A percentile compares a stretch with the other conserved stretches of the same genome.
phyloP scores from a whole-genome alignment of 2,329 filamentous ascomycete genomes.

The Microdochium paspali region DNA sequence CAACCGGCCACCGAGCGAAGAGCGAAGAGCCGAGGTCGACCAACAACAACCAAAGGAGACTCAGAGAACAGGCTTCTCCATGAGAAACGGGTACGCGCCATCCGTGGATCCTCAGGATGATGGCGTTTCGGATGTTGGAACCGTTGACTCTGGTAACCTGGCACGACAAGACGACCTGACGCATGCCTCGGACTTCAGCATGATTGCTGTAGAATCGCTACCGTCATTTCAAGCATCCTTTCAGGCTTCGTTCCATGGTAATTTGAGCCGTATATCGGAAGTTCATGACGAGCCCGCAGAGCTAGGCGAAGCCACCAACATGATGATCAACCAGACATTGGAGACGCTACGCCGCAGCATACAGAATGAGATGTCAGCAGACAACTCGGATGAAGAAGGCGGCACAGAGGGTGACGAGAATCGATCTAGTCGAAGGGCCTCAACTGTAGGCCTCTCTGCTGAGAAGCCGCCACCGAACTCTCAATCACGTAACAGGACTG shows the following conservation, averaged over 20 bases:
- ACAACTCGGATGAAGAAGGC: conserved; percentile 8
- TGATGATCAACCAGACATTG: conserved; percentile 46
- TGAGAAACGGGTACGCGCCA: background rate
- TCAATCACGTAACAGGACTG: conserved; percentile 3
- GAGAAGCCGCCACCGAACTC: background rate
- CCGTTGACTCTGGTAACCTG: background rate
- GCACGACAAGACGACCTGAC: conserved; percentile 5
- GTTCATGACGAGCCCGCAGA: conserved; percentile 23
- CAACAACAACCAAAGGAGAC: background rate
- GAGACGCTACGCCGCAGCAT: conserved; percentile 35
- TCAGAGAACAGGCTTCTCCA: background rate
- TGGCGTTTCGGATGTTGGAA: background rate
- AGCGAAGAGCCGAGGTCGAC: background rate
- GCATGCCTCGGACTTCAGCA: conserved; percentile 42
- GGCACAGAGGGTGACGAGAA: background rate
- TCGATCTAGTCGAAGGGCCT: background rate
- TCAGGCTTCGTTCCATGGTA: conserved; percentile 28
- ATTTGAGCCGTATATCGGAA: conserved; percentile 22
- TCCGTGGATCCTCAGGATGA: background rate
- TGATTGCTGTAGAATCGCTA: conserved; percentile 48
- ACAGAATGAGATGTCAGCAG: conserved; percentile 10
- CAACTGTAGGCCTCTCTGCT: conserved; percentile 4
- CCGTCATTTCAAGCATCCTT: conserved; percentile 34
- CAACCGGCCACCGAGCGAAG: background rate
- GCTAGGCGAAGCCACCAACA: conserved; percentile 45